Conservation (phyloP, 768 basidiomycete genomes). For the Suillus decipiens region DNA sequence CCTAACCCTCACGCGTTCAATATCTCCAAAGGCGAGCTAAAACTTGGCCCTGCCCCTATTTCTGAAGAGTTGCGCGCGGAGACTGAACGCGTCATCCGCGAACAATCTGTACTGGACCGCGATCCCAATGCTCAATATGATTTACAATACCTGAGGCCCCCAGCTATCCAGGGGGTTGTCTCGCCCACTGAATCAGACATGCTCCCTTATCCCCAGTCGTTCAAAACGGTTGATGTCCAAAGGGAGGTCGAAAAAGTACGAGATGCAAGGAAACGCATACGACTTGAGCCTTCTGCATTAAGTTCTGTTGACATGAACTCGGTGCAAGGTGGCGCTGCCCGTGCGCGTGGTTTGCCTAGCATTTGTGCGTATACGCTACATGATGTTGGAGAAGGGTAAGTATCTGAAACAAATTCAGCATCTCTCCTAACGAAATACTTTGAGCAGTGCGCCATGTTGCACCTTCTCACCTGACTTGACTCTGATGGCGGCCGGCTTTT, state of each 20-base stretch:
- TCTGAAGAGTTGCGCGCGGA: slow-evolving; percentile 80
- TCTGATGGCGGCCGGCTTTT: slow-evolving; percentile 91
- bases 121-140: slow-evolving; percentile 71
- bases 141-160: slow-evolving; percentile 52
- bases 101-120: slow-evolving; percentile 77
- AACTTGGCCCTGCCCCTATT: slow-evolving; percentile 82
- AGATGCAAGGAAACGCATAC: slow-evolving; percentile 90
- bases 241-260: slow-evolving; percentile 88
- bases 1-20: slow-evolving; percentile 78
- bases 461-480: slow-evolving; percentile 91
- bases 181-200: slow-evolving; percentile 73
- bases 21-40: slow-evolving; percentile 70
- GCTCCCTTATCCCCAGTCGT: slow-evolving; percentile 77
- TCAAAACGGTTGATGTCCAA: slow-evolving; percentile 85
- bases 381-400: slow-evolving; percentile 93
- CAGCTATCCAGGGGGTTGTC: slow-evolving; percentile 52
- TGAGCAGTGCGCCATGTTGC: slow-evolving; percentile 73
- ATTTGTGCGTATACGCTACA: slow-evolving; percentile 95
- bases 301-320: slow-evolving; percentile 58
- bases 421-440: slow-evolving; percentile 12
- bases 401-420: slow-evolving; percentile 12
- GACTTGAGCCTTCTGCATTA: slow-evolving; percentile 75
- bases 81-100: slow-evolving; percentile 75
- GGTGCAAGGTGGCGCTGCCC: slow-evolving; percentile 52
- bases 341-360: slow-evolving; percentile 79